Evolutionary conservation across 179 eudicot species (phyloP).

Genomic region (Silene coronaria): DNA sequence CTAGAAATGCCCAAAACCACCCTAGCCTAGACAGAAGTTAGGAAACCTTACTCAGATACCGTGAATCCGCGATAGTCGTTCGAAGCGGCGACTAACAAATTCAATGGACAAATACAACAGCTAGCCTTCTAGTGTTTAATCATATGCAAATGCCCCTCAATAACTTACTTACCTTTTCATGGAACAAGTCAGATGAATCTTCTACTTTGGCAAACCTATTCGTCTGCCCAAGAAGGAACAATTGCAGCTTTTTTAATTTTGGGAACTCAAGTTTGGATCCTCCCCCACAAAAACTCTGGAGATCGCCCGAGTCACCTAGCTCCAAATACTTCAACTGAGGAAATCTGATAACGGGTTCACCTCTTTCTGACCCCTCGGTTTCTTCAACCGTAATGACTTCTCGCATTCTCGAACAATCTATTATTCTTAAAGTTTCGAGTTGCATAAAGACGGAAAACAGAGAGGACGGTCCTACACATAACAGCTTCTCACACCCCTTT

Average conservation of each 20-base stretch:
- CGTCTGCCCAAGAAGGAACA: background rate
- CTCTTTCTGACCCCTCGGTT: background rate
- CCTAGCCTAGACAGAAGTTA: too few relatives aligned
- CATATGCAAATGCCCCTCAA: background rate
- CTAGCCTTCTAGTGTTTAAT: too few relatives aligned
- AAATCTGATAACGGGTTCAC: background rate
- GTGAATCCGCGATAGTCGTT: too few relatives aligned
- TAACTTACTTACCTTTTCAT: slow-evolving; percentile 6
- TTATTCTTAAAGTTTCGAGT: background rate
- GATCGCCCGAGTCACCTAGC: background rate
- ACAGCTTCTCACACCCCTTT: background rate
- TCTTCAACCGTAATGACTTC: slow-evolving; percentile 3
- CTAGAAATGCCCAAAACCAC: too few relatives aligned
- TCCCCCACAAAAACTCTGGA: background rate
- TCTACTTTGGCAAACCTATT: background rate
- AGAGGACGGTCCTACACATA: slow-evolving; percentile 9
- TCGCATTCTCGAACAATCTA: background rate
- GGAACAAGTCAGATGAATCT: background rate
- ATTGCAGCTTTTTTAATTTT: background rate
- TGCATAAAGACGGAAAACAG: background rate
- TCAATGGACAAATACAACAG: too few relatives aligned
- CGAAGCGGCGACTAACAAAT: too few relatives aligned
- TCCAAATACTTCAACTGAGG: slow-evolving; percentile 1
- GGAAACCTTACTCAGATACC: too few relatives aligned
- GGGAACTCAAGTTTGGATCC: slow-evolving; percentile 11